These are phyloP conservation scores for Acacia concinna DNA, from an alignment of 331 rosid genomes.

Conservation along the genomic window DNA sequence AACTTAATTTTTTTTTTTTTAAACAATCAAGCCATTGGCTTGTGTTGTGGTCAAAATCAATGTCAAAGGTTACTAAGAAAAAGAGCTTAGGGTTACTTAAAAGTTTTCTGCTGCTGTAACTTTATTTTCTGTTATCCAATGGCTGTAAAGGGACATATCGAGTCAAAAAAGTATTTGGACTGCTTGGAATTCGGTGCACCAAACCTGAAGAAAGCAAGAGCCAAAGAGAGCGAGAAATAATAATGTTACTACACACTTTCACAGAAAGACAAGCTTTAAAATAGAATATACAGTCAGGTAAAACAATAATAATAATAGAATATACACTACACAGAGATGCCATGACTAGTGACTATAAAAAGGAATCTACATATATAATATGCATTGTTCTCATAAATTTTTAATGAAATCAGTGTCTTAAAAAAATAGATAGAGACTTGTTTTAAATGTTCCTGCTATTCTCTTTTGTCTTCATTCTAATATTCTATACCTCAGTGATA, in stretches of 20 bases:
- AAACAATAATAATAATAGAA: too few species aligned
- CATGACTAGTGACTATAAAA: conserved; percentile 11
- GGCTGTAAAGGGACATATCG: conserved; percentile 42
- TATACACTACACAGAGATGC: conserved; percentile 15
- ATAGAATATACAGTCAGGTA: conserved; percentile 15
- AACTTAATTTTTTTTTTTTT: background rate
- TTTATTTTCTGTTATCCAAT: conserved; percentile 41
- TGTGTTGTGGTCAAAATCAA: conserved; percentile 36
- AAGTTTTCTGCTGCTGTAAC: conserved; percentile 19
- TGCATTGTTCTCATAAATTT: background rate
- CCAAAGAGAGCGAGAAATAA: conserved; percentile 26
- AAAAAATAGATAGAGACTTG: background rate
- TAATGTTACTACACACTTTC: conserved; percentile 24
- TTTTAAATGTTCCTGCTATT: background rate
- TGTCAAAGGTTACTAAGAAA: conserved; percentile 34
- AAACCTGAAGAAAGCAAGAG: conserved; percentile 42
- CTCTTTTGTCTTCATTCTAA: background rate
- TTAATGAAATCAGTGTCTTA: background rate
- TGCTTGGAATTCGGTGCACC: conserved; percentile 59
- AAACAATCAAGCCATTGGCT: background rate
- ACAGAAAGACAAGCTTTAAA: conserved; percentile 37
- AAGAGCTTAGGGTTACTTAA: conserved; percentile 26
- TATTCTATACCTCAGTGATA: background rate
- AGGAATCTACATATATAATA: conserved; percentile 6
- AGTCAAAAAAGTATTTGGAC: conserved; percentile 52